phyloP scores from a whole-genome alignment of 2,329 filamentous ascomycete genomes.

The Zymoseptoria ardabiliae region DNA sequence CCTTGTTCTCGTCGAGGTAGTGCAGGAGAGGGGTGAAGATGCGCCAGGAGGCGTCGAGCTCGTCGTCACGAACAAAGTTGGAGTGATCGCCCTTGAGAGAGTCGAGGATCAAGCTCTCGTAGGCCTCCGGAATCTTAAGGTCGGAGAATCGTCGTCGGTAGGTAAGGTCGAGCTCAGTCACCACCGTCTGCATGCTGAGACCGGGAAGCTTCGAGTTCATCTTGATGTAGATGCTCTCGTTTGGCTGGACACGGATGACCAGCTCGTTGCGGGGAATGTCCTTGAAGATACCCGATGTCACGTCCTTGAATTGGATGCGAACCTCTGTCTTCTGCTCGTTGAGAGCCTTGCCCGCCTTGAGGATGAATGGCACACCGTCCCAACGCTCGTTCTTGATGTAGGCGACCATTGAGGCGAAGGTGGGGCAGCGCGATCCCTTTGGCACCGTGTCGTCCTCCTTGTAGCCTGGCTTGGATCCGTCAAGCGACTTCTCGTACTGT shows the following conservation, averaged over 20 bases:
- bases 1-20: slow-evolving; percentile 98
- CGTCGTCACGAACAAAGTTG: slow-evolving; percentile 96
- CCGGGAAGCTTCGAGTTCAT: slow-evolving; percentile 99
- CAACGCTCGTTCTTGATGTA: slow-evolving; percentile 99
- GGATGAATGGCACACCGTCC: slow-evolving; percentile 98
- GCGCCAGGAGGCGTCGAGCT: slow-evolving; percentile 95
- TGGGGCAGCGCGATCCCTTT: slow-evolving; percentile 93
- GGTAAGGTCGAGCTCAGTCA: slow-evolving; percentile 95
- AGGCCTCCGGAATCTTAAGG: slow-evolving; percentile 97
- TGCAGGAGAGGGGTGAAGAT: slow-evolving; percentile 96
- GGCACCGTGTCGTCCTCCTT: slow-evolving; percentile 98
- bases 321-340: slow-evolving; percentile 99
- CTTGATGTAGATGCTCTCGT: slow-evolving; percentile 99
- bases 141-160: slow-evolving; percentile 98
- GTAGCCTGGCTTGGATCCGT: slow-evolving; percentile 94
- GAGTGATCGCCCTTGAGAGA: slow-evolving; percentile 98
- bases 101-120: slow-evolving; percentile 95
- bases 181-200: slow-evolving; percentile 97
- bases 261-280: slow-evolving; percentile 98
- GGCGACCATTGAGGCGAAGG: slow-evolving; percentile 92
- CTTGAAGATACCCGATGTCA: slow-evolving; percentile 99
- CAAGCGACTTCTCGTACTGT: slow-evolving; percentile 92
- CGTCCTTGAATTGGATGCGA: slow-evolving; percentile 98
- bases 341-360: slow-evolving; percentile 95
- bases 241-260: slow-evolving; percentile 97